Evolutionary conservation across 2,329 filamentous ascomycete genomes (phyloP).

Genomic region (Alternaria sp.): DNA sequence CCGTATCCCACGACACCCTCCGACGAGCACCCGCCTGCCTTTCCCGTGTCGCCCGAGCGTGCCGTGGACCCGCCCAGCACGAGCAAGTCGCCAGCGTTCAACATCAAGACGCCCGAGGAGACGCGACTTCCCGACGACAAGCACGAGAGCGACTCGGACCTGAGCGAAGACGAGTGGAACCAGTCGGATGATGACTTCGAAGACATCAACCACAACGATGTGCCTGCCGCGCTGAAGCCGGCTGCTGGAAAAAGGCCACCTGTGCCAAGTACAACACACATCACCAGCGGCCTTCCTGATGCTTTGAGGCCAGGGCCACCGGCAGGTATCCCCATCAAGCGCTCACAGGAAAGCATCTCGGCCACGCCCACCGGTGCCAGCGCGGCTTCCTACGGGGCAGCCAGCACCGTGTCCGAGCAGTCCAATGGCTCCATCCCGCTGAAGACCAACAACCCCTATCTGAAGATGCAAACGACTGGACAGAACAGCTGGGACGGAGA

Average conservation of each 20-base stretch:
- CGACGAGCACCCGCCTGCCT: slow-evolving; percentile 33
- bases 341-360: slow-evolving; percentile 34
- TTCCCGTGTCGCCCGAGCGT: slow-evolving; percentile 25
- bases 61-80: slow-evolving; percentile 44
- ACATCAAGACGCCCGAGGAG: slow-evolving; percentile 43
- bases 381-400: slow-evolving; percentile 34
- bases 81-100: slow-evolving; percentile 48
- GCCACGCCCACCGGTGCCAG: slow-evolving; percentile 40
- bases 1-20: slow-evolving; percentile 55
- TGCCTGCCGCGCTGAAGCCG: slow-evolving; percentile 46
- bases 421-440: slow-evolving; percentile 38
- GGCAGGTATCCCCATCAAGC: slow-evolving; percentile 38
- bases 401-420: slow-evolving; percentile 39
- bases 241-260: slow-evolving; percentile 39
- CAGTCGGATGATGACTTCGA: slow-evolving; percentile 45
- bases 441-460: slow-evolving; percentile 54
- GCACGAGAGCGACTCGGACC: slow-evolving; percentile 35
- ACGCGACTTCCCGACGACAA: slow-evolving; percentile 26
- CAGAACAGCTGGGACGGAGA: slow-evolving; percentile 45
- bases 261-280: slow-evolving; percentile 10
- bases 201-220: slow-evolving; percentile 35
- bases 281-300: slow-evolving; percentile 32
- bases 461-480: slow-evolving; percentile 47
- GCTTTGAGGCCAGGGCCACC: slow-evolving; percentile 41
- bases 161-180: slow-evolving; percentile 43